These are phyloP conservation scores for Corinectria fuckeliana DNA, from an alignment of 2,329 filamentous ascomycete species.

Conservation along the genomic window DNA sequence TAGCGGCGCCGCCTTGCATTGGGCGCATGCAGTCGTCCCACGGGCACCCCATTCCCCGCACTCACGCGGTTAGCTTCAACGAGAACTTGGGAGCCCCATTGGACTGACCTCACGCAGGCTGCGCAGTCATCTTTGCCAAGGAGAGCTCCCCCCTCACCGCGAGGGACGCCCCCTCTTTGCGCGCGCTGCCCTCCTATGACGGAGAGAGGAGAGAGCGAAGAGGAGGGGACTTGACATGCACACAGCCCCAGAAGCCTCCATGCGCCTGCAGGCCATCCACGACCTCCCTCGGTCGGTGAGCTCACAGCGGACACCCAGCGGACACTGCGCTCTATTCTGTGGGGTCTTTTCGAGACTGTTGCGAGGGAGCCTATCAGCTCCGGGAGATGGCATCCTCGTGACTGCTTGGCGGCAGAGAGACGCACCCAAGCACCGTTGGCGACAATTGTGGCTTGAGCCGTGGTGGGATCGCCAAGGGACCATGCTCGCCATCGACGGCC, in stretches of 20 bases:
- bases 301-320: no score
- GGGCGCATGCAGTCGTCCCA: slow-evolving; percentile 14
- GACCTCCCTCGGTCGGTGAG: slow-evolving; percentile 13
- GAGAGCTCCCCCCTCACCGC: slow-evolving; percentile 21
- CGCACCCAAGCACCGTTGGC: slow-evolving; percentile 30
- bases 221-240: slow-evolving; percentile 21
- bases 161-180: slow-evolving; percentile 16
- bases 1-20: slow-evolving; percentile 31
- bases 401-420: slow-evolving; percentile 30
- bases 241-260: slow-evolving; percentile 33
- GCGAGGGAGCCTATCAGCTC: slow-evolving; percentile 32
- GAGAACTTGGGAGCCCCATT: slow-evolving; percentile 24
- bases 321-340: slow-evolving; percentile 23
- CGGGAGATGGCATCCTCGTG: slow-evolving; percentile 12
- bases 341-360: slow-evolving; percentile 27
- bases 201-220: slow-evolving; percentile 18
- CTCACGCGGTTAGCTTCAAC: slow-evolving; percentile 27
- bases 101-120: slow-evolving; percentile 12
- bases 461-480: slow-evolving; percentile 30
- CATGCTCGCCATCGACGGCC: slow-evolving; percentile 30
- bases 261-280: slow-evolving; percentile 24
- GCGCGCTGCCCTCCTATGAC: no score
- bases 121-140: slow-evolving; percentile 22
- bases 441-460: slow-evolving; percentile 33
- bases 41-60: slow-evolving; percentile 32